Base-by-base conservation (phyloP, 768 basidiomycete genomes). In the Termitomyces sp. region DNA sequence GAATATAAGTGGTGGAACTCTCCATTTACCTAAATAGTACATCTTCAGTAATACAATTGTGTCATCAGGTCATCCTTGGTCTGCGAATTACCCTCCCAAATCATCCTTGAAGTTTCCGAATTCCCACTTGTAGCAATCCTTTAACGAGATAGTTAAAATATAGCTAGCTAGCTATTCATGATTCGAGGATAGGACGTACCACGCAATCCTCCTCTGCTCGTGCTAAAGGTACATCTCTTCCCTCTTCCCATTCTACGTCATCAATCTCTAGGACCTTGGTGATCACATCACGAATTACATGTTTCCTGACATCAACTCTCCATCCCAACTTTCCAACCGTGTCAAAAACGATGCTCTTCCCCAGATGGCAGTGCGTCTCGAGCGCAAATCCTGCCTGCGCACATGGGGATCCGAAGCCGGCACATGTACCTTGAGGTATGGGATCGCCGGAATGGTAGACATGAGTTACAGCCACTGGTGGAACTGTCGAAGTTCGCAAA, bases 391-490 rank as follows among this genome's bases (percentile, higher is more conserved):
- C 96, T 0, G 76, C 92, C 34, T 91, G 79, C 16, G 86, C 83
- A 68, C 96, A 99, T 0, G 80, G 70, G 0, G 89, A 94, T 9
- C 80, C 70, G 5, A 86, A 73, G 32, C 93, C 93, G 0, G 77
- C 93, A 66, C 92, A 94, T 1, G 79, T 71, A 0, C 90, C 91
- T 75, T 90, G 89, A 0, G 96, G 85, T 40, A 98, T 94, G 0
- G 95, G 96, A 69, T 98, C 96, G 1, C 88, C 89, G 1, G 86
- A 95, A 68, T 98, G 92, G 65, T 89, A 97, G 25, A 98, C 76
- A 64, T 98, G 94, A 0, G 71, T 95, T 54, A 75, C 84, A 68
- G 63, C 82, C 66, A 55, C 75, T 62, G 54, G 83, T 9, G 63
- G 61, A n/a, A 61, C 50, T 2, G 58, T 56, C 19, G 63, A 48